phyloP scores from a whole-genome alignment of 495 filamentous ascomycete species.

The Massariosphaeria phaeospora region DNA sequence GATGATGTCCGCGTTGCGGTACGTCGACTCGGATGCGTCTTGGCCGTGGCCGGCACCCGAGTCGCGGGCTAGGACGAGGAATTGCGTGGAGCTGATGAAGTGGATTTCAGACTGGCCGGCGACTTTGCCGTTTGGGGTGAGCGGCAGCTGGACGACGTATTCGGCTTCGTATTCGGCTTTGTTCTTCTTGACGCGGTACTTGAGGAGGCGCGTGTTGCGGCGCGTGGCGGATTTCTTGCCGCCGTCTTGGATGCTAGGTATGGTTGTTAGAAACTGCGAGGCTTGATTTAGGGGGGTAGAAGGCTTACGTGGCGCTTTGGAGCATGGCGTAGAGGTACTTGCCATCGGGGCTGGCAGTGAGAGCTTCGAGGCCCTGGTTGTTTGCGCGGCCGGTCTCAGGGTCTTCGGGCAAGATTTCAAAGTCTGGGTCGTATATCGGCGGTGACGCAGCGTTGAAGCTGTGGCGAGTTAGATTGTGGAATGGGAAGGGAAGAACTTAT shows the following conservation, averaged over 20 bases:
- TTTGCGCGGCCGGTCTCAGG: conserved; percentile 63
- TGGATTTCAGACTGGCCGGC: conserved; percentile 73
- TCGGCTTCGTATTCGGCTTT: conserved; percentile 51
- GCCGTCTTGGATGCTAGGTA: conserved; percentile 40
- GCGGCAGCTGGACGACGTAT: conserved; percentile 64
- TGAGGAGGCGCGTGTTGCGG: conserved; percentile 56
- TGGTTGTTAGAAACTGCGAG: not conserved
- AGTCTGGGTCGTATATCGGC: conserved; percentile 53
- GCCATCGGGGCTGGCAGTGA: conserved; percentile 61
- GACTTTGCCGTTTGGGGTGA: conserved; percentile 48
- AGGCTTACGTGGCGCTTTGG: conserved; percentile 56
- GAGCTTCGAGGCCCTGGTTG: conserved; percentile 74
- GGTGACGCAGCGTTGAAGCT: conserved; percentile 59
- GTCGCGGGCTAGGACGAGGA: conserved; percentile 67
- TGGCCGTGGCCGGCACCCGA: conserved; percentile 57
- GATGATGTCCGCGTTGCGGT: conserved; percentile 71
- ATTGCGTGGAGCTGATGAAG: conserved; percentile 58
- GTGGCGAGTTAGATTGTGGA: not conserved
- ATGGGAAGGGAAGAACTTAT: conserved; percentile 26
- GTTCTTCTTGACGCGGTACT: conserved; percentile 53
- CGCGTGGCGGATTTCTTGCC: conserved; percentile 52
- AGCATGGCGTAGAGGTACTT: conserved; percentile 62
- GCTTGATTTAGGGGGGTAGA: not conserved
- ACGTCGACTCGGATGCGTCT: conserved; percentile 50
- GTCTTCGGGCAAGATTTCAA: conserved; percentile 48